phyloP scores from a whole-genome alignment of 228 moss, liverwort and hornwort species.

The Sphagnum magellanicum region DNA sequence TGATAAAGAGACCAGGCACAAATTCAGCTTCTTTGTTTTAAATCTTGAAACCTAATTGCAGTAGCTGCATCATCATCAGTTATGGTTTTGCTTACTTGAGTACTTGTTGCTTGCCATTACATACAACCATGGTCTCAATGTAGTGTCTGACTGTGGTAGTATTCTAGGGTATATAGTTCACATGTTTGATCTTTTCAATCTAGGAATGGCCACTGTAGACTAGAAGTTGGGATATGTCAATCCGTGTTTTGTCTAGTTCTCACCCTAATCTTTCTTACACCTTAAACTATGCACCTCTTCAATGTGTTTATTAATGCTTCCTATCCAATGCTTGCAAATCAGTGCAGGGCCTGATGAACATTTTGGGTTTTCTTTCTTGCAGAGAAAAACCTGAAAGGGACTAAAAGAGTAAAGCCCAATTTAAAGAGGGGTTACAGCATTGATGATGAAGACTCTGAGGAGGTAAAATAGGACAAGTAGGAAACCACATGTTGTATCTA shows the following conservation, averaged over 20 bases:
- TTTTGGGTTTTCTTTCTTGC: background rate
- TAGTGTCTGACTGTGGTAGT: too few species aligned
- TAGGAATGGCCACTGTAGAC: too few species aligned
- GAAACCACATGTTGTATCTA: background rate
- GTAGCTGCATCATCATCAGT: background rate
- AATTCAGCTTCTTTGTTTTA: background rate
- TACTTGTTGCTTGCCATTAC: background rate
- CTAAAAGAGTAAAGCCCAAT: background rate
- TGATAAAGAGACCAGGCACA: conserved; percentile 34
- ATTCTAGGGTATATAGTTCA: too few species aligned
- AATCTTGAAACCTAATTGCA: conserved; percentile 19
- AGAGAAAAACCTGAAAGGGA: background rate
- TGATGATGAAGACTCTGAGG: too few species aligned
- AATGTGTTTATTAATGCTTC: too few species aligned
- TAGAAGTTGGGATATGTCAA: too few species aligned
- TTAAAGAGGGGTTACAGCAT: background rate
- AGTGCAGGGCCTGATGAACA: too few species aligned
- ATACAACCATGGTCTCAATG: background rate
- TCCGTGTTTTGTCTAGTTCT: too few species aligned
- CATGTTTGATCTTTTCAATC: too few species aligned
- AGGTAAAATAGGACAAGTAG: background rate
- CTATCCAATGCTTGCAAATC: too few species aligned
- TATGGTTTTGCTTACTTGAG: background rate
- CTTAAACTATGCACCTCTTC: too few species aligned
- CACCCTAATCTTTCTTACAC: too few species aligned